Evolutionary conservation across 148 eudicot genomes (phyloP).

Genomic region (Cornus kousa): DNA sequence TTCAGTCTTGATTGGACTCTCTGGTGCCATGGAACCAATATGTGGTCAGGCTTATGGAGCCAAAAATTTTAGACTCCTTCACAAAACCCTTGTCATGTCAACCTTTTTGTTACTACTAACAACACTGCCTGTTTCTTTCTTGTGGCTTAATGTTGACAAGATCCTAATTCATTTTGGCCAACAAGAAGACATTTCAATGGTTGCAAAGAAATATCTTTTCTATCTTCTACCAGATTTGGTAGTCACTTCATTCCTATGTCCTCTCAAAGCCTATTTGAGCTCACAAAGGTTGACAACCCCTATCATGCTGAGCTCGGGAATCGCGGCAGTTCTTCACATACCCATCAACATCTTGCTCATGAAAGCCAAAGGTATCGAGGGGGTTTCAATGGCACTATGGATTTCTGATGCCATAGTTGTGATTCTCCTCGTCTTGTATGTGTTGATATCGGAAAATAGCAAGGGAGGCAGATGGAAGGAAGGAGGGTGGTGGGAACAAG

Average conservation of each 20-base stretch:
- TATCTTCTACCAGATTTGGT: conserved; percentile 73
- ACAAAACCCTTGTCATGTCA: conserved; percentile 74
- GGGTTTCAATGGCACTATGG: conserved; percentile 79
- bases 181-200: conserved; percentile 47
- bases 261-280: conserved; percentile 75
- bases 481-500: conserved; percentile 79
- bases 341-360: conserved; percentile 59
- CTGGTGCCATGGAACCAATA: conserved; percentile 88
- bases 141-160: conserved; percentile 74
- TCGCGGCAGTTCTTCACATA: conserved; percentile 56
- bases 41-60: conserved; percentile 95
- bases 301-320: conserved; percentile 54
- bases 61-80: conserved; percentile 69
- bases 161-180: conserved; percentile 66
- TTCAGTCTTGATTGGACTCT: conserved; percentile 66
- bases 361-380: conserved; percentile 56
- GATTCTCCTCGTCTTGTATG: conserved; percentile 28
- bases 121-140: conserved; percentile 51
- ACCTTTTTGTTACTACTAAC: conserved; percentile 42
- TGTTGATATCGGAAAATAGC: conserved; percentile 36
- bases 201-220: conserved; percentile 47
- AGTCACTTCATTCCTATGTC: conserved; percentile 58
- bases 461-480: conserved; percentile 57
- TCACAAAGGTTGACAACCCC: conserved; percentile 67
- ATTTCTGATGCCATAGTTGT: conserved; percentile 50